These are phyloP conservation scores for Aspergillus fischeri DNA, from an alignment of 2,329 filamentous ascomycete genomes.

Conservation along the genomic window DNA sequence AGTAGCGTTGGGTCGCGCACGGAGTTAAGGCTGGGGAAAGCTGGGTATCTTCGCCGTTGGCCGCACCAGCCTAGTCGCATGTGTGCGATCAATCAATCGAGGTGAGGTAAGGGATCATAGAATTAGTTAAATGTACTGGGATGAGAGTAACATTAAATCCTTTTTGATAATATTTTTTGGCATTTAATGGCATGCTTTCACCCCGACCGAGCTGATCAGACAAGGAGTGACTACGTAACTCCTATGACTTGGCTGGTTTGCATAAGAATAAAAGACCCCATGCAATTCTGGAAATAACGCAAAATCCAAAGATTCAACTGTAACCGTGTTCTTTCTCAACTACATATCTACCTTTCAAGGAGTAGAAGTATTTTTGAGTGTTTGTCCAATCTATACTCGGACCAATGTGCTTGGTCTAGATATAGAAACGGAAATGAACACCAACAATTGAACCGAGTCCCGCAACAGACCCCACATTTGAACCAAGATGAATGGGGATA, in stretches of 20 bases:
- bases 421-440: neutral
- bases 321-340: neutral
- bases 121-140: neutral
- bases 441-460: neutral
- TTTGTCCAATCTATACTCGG: neutral
- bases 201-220: neutral
- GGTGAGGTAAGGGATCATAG: neutral
- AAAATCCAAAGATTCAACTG: neutral
- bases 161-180: neutral
- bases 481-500: neutral
- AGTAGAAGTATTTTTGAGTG: neutral
- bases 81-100: neutral
- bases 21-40: neutral
- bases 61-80: neutral
- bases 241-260: neutral
- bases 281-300: neutral
- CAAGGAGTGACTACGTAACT: neutral
- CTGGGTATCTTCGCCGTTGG: neutral
- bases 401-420: neutral
- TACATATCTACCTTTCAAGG: neutral
- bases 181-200: neutral
- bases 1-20: neutral
- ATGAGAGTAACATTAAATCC: neutral
- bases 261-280: neutral
- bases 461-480: neutral